Evolutionary conservation across 306 rosid species (phyloP), one percentile per base, ranked within the genome.

Genomic region (Crataegus laevigata): DNA sequence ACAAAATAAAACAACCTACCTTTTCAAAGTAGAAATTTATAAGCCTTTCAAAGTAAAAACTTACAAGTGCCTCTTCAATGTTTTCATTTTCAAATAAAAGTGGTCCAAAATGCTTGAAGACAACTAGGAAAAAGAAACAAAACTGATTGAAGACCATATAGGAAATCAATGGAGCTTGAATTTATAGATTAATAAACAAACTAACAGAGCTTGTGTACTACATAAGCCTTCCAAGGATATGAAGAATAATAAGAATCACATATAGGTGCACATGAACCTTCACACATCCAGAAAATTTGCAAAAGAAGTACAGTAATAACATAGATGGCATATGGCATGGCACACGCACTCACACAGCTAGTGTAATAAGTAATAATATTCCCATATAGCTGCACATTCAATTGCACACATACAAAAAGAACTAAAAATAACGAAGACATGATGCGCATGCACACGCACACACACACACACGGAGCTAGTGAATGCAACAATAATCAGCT

Each of bases 401-500:
- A 6, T 24, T 59, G 19, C 38, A n/a, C 30, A 60, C 0, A 40
- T 36, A 24, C 22, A 60, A 18, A 17, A 3, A 42, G 11, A 26
- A 40, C 32, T 17, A 43, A 17, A 9, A 28, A 43, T 21, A 60
- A 15, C 9, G 30, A 29, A 62, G n/a, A 43, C 13, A 25, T 40
- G 9, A 28, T 1, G 1, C 0, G 5, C 14, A 3, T 17, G 2
- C 13, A 3, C 32, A 22, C 54, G 36, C 29, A 2, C 13, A 3
- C 32, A 22, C 54, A 57, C 9, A 25, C 29, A 25, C 43, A 19
- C 10, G 1, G 4, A 66, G 34, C 72, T 77, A 57, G 9, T 52
- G 80, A 68, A 6, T 21, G 79, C 21, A 78, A 78, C 19, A 63
- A 71, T 11, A 71, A 74, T 70, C 78, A 69, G 78, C 89, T 65